phyloP scores from a whole-genome alignment of 192 early-diverging fungal species.

The Coemansia sp. region DNA sequence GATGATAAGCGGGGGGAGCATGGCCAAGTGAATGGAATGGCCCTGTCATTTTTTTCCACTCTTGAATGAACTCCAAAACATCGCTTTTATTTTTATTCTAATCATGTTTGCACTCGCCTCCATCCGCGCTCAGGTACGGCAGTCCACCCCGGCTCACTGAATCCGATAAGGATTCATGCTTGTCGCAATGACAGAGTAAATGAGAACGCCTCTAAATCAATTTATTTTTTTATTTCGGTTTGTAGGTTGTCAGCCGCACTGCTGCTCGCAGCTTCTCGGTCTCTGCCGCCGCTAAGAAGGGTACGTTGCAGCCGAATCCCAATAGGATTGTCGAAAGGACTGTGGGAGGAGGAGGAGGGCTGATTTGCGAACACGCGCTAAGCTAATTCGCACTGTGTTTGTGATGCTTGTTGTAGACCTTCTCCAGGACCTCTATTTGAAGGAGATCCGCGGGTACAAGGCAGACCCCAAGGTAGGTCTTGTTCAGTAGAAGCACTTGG shows the following conservation, averaged over 20 bases:
- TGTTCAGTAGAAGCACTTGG: background rate
- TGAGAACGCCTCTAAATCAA: background rate
- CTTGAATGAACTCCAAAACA: too few species aligned
- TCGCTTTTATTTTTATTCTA: background rate
- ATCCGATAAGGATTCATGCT: background rate
- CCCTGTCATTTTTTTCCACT: conserved; percentile 3
- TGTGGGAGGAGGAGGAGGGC: too few species aligned
- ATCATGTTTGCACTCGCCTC: conserved; percentile 41
- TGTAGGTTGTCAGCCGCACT: conserved; percentile 35
- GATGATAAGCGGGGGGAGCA: conserved; percentile 9
- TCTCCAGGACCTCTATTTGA: conserved; percentile 50
- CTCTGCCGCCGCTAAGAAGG: conserved; percentile 30
- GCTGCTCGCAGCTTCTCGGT: conserved; percentile 38
- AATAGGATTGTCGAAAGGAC: background rate
- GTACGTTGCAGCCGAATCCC: conserved; percentile 4
- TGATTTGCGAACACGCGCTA: too few species aligned
- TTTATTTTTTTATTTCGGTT: background rate
- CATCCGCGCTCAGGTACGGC: conserved; percentile 46
- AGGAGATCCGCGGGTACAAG: conserved; percentile 55
- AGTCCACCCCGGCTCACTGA: too few species aligned
- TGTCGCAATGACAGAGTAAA: background rate
- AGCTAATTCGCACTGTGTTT: background rate
- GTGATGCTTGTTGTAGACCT: conserved; percentile 27
- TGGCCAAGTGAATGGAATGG: too few species aligned
- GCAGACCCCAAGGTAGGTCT: conserved; percentile 40